These are phyloP conservation scores for Oxyria digyna DNA, from an alignment of 148 eudicot species.

Conservation along the genomic window DNA sequence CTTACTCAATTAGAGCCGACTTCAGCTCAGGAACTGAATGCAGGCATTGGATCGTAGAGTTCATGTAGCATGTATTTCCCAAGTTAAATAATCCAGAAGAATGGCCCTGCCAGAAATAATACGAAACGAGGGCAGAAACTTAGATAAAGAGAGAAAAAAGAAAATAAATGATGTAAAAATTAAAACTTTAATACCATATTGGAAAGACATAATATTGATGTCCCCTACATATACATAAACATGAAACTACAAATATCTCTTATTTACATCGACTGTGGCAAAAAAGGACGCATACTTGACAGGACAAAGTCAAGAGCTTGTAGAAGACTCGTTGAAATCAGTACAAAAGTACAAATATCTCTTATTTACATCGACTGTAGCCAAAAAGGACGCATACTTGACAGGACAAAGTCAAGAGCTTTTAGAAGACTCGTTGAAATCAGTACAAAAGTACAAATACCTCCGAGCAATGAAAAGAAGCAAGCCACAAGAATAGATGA, in stretches of 20 bases:
- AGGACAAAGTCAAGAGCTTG: neutral
- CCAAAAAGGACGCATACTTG: too few relatives aligned
- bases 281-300: neutral
- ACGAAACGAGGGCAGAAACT: neutral
- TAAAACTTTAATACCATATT: neutral
- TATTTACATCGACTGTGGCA: neutral
- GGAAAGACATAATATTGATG: neutral
- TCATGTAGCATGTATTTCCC: conserved; percentile 98
- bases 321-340: neutral
- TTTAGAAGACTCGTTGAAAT: too few relatives aligned
- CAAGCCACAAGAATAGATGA: neutral
- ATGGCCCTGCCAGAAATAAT: conserved; percentile 51
- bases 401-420: neutral
- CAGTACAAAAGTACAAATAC: neutral
- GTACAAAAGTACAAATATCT: too few relatives aligned
- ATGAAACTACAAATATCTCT: neutral
- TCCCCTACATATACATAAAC: neutral
- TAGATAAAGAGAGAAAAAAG: neutral
- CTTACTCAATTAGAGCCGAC: conserved; percentile 70
- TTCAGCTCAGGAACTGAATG: conserved; percentile 97
- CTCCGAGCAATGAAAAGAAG: neutral
- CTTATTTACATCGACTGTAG: too few relatives aligned
- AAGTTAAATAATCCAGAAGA: conserved; percentile 86
- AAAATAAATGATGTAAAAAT: neutral
- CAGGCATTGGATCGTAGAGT: conserved; percentile 86